Evolutionary conservation across 768 basidiomycete species (phyloP), one percentile per base, ranked within the genome.

Genomic region (Phlebiopsis flavidoalba): DNA sequence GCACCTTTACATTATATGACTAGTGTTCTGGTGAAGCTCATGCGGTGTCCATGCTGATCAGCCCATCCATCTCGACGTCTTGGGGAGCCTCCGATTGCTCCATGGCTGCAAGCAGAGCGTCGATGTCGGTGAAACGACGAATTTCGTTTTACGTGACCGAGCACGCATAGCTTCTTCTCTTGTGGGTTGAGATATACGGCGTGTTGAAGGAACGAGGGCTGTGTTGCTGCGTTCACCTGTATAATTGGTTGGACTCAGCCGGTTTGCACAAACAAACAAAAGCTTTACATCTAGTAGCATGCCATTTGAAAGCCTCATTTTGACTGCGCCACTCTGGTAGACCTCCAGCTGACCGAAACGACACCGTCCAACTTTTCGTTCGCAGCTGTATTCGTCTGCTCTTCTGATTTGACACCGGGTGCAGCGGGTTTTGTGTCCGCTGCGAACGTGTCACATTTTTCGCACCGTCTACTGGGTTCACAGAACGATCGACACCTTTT

Each of bases 91-190:
- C 84, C 17, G 79, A 77, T 22, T 74, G 64, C 53, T 87, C 85
- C 79, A 94, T 80, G 12, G 86, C 84, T 7, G 76, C 68, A 8
- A 97, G 76, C 24, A 97, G 77, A 0, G 82, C 74, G 50, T 95
- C 90, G 19, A 96, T 77, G 66, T 97, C 85, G 0, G 95, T 0
- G 93, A 89, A 37, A 88, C 87, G 22, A 91, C 80, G 67, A 93
- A 96, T 60, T 88, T 85, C 88, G 88, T 76, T 88, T 87, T 52
- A 96, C 83, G 70, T 94, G 88, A n/a, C 94, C 95, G 0, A 97
- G 77, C 4, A 95, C 85, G 40, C 79, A 79, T 21, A 93, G 73
- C 24, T 76, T 77, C 66, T 88, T 88, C 19, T 78, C 74, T 43
- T 73, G 73, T 55, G 74, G 67, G 70, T 96, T 87, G 31, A 96